A percentile compares a stretch with the other conserved stretches of the same genome.
These are phyloP conservation scores for Leccinum disarticulatum DNA, from an alignment of 768 basidiomycete species.

Conservation along the genomic window DNA sequence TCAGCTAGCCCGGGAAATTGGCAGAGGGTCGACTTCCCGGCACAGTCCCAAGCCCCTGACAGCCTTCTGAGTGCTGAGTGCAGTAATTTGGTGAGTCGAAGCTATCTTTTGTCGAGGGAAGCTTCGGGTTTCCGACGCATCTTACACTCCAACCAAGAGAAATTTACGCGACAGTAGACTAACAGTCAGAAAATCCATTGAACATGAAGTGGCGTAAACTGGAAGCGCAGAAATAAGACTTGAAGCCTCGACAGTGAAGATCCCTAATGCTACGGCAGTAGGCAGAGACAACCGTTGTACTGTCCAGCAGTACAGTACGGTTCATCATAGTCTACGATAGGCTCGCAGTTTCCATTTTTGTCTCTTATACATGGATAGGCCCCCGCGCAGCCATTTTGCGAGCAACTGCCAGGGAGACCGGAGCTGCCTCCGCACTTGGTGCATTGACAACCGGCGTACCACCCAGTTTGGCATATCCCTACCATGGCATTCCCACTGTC, in stretches of 20 bases:
- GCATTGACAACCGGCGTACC: background rate
- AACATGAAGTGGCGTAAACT: background rate
- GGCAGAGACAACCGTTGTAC: background rate
- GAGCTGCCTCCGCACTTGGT: background rate
- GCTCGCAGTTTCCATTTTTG: no score
- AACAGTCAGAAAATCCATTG: background rate
- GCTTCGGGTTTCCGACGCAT: no score
- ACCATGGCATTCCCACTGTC: no score
- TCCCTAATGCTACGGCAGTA: background rate
- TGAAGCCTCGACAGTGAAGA: background rate
- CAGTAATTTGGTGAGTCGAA: background rate
- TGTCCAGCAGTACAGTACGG: background rate
- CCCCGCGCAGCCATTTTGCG: background rate
- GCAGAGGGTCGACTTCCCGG: background rate
- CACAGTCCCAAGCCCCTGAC: no score
- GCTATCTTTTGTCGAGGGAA: no score
- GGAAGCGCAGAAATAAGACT: background rate
- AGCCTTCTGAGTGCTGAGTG: no score
- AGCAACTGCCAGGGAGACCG: background rate
- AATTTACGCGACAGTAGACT: background rate
- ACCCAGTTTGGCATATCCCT: background rate
- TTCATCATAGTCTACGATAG: no score
- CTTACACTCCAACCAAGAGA: no score
- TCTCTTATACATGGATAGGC: no score
- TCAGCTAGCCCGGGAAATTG: background rate